Evolutionary conservation across 345 rosid genomes (phyloP), one percentile per base, ranked within the genome.

Genomic region (Adansonia digitata): DNA sequence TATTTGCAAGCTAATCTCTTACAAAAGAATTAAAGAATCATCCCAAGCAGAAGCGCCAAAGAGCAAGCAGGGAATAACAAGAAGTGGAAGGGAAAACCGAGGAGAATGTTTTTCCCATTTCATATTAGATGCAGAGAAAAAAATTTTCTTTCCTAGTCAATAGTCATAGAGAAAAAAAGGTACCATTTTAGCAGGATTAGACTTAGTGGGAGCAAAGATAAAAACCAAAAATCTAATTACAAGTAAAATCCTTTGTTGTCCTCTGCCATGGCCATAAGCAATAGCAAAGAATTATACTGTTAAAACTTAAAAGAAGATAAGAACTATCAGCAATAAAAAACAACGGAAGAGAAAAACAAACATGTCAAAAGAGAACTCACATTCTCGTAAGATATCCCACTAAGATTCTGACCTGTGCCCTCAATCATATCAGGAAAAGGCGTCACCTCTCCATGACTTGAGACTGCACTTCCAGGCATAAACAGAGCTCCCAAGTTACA

Each of bases 331-430:
- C 24, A 49, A 5, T 64, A n/a, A 1, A 39, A 62, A 64, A 64
- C 2, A 17, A 39, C 20, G 17, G 48, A 22, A 74, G 82, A 74
- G 81, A 86, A 67, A 82, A 77, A 73, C 88, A 86, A 59, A 86
- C 79, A 63, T 82, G 85, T 81, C n/a, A 27, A 27, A 46, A 26
- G 57, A 43, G 71, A 73, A 82, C 88, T 74, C 83, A 89, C 94
- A 77, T 71, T 67, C 78, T 80, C 82, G 37, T 18, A 62, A 40
- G 81, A 76, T 75, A 69, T 84, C 73, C 81, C 79, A 76, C 76
- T 76, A 45, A 43, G 70, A 49, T 80, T 61, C 81, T 66, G 83
- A 56, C 35, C 39, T 20, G n/a, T 34, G 75, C 75, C 59, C 64
- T 56, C 48, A 24, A 71, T 77, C 75, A 73, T 84, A 74, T 84